Evolutionary conservation across 2,329 filamentous ascomycete species (phyloP).

Genomic region (Epicoccum nigrum): DNA sequence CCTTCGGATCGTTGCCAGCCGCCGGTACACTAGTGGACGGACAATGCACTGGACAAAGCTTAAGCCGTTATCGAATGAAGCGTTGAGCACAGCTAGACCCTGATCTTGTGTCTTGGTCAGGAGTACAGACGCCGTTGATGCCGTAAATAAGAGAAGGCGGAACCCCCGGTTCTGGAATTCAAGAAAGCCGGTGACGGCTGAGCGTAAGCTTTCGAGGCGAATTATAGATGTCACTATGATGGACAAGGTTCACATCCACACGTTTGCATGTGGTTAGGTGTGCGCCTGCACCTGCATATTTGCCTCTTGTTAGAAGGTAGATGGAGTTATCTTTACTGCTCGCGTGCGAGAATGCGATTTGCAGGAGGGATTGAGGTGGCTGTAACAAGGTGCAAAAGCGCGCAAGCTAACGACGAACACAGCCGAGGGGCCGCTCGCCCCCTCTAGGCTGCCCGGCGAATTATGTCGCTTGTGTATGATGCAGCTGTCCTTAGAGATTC

Average conservation of each 20-base stretch:
- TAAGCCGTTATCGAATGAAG: neutral
- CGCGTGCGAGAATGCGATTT: neutral
- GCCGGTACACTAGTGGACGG: conserved; percentile 8
- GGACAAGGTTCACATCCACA: conserved; percentile 7
- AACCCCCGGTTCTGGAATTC: neutral
- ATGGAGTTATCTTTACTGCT: neutral
- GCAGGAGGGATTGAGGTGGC: neutral
- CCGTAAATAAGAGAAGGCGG: neutral
- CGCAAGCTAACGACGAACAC: neutral
- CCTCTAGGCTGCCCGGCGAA: neutral
- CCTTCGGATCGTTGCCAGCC: conserved; percentile 2
- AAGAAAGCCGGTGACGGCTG: neutral
- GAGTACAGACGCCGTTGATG: neutral
- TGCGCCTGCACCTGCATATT: neutral
- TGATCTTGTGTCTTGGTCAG: neutral
- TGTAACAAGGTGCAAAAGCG: neutral
- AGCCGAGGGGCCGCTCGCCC: neutral
- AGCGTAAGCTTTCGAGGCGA: neutral
- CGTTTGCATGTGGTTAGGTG: neutral
- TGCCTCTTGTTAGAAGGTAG: neutral
- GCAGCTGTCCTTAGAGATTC: neutral
- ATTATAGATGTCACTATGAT: neutral
- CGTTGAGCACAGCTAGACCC: neutral
- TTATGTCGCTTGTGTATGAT: neutral
- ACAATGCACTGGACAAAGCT: conserved; percentile 6